These are phyloP conservation scores for Isoetes engelmannii DNA, from an alignment of 83 land plant species.

Conservation along the genomic window DNA sequence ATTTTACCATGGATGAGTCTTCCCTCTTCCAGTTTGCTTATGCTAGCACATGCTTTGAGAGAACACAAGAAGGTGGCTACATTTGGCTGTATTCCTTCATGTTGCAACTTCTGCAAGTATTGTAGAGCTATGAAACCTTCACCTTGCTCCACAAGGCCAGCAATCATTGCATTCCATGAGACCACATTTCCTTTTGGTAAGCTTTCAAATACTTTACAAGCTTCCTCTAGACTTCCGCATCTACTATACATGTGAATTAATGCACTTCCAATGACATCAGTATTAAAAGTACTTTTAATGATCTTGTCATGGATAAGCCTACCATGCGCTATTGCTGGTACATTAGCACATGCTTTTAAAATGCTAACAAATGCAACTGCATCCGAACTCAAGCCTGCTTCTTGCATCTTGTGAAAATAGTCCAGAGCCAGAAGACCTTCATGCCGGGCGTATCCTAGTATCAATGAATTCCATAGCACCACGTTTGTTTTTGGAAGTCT, in stretches of 20 bases:
- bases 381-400: constrained; percentile 7
- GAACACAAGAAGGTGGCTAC: no score
- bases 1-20: no score
- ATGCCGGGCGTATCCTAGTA: constrained; percentile 13
- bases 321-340: neutral
- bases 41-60: no score
- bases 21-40: no score
- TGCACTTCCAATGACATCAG: constrained; percentile 12
- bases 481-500: constrained; percentile 10
- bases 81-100: no score
- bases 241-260: constrained; percentile 20
- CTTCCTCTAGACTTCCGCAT: constrained; percentile 19
- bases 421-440: neutral
- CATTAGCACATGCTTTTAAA: no score
- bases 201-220: constrained; percentile 8
- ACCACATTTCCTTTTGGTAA: neutral
- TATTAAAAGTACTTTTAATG: neutral
- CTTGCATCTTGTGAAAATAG: neutral
- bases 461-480: constrained; percentile 22
- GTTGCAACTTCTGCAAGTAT: no score
- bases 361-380: neutral
- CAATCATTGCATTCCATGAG: neutral
- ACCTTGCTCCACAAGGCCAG: no score
- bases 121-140: no score
- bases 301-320: constrained; percentile 9